phyloP scores from a whole-genome alignment of 495 filamentous ascomycete species.

The Aspergillus cavernicola region DNA sequence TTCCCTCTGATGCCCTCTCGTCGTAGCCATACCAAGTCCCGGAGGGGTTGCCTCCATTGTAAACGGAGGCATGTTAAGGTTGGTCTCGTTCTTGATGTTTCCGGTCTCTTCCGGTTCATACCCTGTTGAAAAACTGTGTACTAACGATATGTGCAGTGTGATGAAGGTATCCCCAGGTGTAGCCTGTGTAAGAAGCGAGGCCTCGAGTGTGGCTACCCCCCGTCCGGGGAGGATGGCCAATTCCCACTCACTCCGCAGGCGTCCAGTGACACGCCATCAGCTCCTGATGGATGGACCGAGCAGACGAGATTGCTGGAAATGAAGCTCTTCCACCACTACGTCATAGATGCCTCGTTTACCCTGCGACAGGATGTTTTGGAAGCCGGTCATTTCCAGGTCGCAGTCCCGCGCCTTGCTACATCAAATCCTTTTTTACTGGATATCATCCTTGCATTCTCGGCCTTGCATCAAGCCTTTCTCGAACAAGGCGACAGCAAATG shows the following conservation, averaged over 20 bases:
- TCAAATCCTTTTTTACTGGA: constrained; percentile 44
- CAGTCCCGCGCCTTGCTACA: constrained; percentile 42
- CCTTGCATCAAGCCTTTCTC: constrained; percentile 42
- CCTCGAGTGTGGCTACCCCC: constrained; percentile 35
- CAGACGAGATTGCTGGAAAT: constrained; percentile 36
- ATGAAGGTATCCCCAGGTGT: constrained; percentile 34
- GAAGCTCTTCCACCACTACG: constrained; percentile 37
- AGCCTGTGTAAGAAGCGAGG: constrained; percentile 35
- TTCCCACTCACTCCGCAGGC: constrained; percentile 24
- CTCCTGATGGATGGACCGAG: constrained; percentile 11
- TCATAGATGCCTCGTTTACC: constrained; percentile 33
- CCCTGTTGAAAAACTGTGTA: too few relatives aligned
- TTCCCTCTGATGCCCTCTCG: constrained; percentile 29
- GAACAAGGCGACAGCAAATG: constrained; percentile 30
- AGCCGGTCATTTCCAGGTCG: constrained; percentile 36
- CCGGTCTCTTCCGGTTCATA: too few relatives aligned
- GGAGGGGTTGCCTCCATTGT: constrained; percentile 25
- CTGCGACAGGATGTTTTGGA: constrained; percentile 28
- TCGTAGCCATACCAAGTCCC: constrained; percentile 29
- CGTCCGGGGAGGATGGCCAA: constrained; percentile 27
- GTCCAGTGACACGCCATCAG: constrained; percentile 10
- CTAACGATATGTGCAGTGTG: constrained; percentile 23
- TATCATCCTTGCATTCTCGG: constrained; percentile 43
- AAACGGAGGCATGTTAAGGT: constrained; percentile 29
- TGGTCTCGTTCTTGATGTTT: too few relatives aligned